These are phyloP conservation scores for Lactarius tabidus DNA, from an alignment of 768 basidiomycete species.

Conservation along the genomic window DNA sequence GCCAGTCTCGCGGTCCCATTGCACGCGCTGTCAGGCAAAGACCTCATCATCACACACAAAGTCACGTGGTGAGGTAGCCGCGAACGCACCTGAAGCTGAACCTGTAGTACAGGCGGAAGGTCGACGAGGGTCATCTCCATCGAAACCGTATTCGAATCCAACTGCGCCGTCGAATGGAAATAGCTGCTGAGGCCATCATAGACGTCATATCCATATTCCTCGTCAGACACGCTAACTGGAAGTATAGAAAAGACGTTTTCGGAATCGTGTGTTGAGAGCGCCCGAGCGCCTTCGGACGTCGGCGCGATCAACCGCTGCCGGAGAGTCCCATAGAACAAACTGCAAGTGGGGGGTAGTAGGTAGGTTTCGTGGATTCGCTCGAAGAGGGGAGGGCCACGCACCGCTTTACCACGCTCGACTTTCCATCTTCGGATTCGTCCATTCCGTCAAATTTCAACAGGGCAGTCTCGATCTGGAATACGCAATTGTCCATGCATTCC, in stretches of 20 bases:
- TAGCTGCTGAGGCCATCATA: constrained; percentile 92
- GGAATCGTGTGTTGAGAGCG: constrained; percentile 69
- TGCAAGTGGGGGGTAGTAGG: too few species aligned
- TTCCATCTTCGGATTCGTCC: constrained; percentile 46
- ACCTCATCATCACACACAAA: neutral
- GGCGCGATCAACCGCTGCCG: constrained; percentile 51
- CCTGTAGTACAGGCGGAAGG: constrained; percentile 85
- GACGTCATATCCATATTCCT: constrained; percentile 83
- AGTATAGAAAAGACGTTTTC: constrained; percentile 93
- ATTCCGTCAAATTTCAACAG: constrained; percentile 66
- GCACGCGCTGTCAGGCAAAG: constrained; percentile 63
- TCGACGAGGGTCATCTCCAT: constrained; percentile 87
- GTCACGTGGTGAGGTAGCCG: neutral
- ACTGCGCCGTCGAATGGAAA: constrained; percentile 85
- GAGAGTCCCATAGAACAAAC: constrained; percentile 87
- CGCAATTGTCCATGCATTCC: constrained; percentile 99
- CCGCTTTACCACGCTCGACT: constrained; percentile 81
- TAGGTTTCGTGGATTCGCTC: neutral
- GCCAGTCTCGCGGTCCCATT: constrained; percentile 89
- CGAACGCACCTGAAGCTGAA: constrained; percentile 81
- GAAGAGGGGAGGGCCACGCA: constrained; percentile 33
- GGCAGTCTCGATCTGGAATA: constrained; percentile 97
- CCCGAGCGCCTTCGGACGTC: constrained; percentile 39
- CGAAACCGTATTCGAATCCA: constrained; percentile 79
- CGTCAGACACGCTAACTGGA: constrained; percentile 88